Evolutionary conservation across 257 asterid genomes (phyloP), one percentile per base, ranked within the genome.

Genomic region (Prunella vulgaris): DNA sequence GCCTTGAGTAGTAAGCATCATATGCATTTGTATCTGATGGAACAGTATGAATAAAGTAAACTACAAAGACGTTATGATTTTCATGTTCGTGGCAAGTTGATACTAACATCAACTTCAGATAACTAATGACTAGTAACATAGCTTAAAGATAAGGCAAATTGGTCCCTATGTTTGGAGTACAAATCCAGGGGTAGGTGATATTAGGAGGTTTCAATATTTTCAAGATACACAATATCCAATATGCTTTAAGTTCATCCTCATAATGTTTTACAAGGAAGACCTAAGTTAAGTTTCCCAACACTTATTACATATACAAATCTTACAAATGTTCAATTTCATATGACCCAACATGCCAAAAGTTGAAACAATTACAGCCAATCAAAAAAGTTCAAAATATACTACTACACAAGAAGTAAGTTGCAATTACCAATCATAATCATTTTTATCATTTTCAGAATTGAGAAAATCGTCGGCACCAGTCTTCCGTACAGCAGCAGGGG

Each of bases 371-470:
- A 63, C 32, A 44, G 59, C 14, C 71, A 49, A 38, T 60, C 75
- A 76, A 40, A 30, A 73, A 75, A 71, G 68, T 21, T 64, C 12
- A 59, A 71, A 38, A 15, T 10, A 24, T n/a, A 48, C 58, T 20
- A 65, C 37, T 44, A 42, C 21, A 40, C 72, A 64, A 30, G 18
- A 69, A 35, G 28, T 37, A 35, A 53, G 64, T 48, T 33, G 60
- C 57, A 75, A 63, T 76, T 86, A 95, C 99, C 99, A 95, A 58
- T 95, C 97, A 68, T 92, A 95, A 79, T 95, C 99, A 77, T 95
- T 95, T 76, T 95, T 95, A 80, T 95, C 98, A 70, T 84, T 89
- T 77, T 91, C 99, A 20, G 99, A 87, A 77, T 85, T 88, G 82
- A 95, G 96, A 77, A 95, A 88, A 77, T 95, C 99, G 24, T 89